phyloP scores from a whole-genome alignment of 75 land plant species.

The Larix kaempferi region DNA sequence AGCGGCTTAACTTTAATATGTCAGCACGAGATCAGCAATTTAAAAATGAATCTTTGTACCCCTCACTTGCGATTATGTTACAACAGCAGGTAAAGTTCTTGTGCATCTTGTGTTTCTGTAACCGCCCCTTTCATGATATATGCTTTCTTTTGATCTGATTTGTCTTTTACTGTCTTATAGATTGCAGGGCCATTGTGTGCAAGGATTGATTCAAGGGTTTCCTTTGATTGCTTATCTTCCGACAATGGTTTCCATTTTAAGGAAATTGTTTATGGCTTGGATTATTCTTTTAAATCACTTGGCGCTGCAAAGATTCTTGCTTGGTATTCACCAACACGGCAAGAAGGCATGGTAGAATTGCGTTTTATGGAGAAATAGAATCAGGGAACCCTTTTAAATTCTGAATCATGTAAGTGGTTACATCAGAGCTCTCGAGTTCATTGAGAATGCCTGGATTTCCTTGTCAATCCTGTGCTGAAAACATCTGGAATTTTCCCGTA shows the following conservation, averaged over 20 bases:
- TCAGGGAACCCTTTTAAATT: background rate
- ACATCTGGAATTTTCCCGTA: too few relatives aligned
- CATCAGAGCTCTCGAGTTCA: background rate
- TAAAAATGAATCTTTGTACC: background rate
- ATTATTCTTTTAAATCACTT: conserved; percentile 29
- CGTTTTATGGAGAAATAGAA: conserved; percentile 30
- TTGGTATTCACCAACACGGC: conserved; percentile 44
- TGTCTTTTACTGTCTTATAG: conserved; percentile 10
- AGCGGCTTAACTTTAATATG: background rate
- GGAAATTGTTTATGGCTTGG: conserved; percentile 34
- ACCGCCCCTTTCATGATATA: background rate
- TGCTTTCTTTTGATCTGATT: background rate
- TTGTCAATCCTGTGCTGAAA: too few relatives aligned
- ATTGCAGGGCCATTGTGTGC: conserved; percentile 35
- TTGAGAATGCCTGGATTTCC: too few relatives aligned
- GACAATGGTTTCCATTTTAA: conserved; percentile 12
- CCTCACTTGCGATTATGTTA: conserved; percentile 24
- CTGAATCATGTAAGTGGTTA: background rate
- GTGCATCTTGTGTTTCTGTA: background rate
- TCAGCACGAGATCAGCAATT: background rate
- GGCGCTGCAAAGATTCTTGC: conserved; percentile 38
- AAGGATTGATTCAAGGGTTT: conserved; percentile 33
- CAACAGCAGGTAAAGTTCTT: conserved; percentile 32
- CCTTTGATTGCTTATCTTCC: conserved; percentile 22
- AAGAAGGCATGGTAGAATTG: conserved; percentile 42